Evolutionary conservation across 2,329 filamentous ascomycete species (phyloP), one percentile per base, ranked within the genome.

Genomic region (Paracamarosporium sp.): DNA sequence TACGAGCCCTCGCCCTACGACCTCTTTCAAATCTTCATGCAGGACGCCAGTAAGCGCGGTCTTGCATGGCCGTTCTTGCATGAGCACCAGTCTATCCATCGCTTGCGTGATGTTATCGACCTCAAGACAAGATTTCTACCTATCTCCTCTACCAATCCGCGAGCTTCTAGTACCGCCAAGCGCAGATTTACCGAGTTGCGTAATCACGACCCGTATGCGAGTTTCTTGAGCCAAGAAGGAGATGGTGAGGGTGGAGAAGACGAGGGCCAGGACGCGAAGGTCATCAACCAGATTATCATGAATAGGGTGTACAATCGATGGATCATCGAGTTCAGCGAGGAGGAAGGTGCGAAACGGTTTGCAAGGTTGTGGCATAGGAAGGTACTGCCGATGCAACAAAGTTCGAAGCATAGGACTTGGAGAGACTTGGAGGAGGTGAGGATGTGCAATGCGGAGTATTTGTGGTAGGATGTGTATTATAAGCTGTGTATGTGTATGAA

Each of bases 291-390:
- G 61, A 67, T 71, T 9, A 54, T 74, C 8, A 74, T 75, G 68
- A 69, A 73, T 56, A 69, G 76, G 36, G 64, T 74, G 56, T 78
- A 75, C 41, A 76, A 67, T 33, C 76, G 83, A 38, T 86, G 85
- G 76, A 76, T 89, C 13, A 64, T 89, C 22, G 80, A 82, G 4
- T 88, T 90, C 59, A 68, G 78, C 13, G 83, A 83, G n/a, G 76
- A 81, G 48, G 75, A 77, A 9, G 85, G 86, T 59, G 86, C 86
- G 20, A 80, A 78, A 53, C 73, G 81, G 59, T 86, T 85, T 71
- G 77, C 80, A 3, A 66, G 76, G 46, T 73, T 79, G 56, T 87
- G 85, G 85, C 82, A 87, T 74, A 71, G 80, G 38, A 76, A 77
- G 51, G 73, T 77, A 24, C 73, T 85, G 62, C 78, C 79, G 13